Evolutionary conservation across 2,329 filamentous ascomycete genomes (phyloP).

Genomic region (Trichoderma lentiforme): DNA sequence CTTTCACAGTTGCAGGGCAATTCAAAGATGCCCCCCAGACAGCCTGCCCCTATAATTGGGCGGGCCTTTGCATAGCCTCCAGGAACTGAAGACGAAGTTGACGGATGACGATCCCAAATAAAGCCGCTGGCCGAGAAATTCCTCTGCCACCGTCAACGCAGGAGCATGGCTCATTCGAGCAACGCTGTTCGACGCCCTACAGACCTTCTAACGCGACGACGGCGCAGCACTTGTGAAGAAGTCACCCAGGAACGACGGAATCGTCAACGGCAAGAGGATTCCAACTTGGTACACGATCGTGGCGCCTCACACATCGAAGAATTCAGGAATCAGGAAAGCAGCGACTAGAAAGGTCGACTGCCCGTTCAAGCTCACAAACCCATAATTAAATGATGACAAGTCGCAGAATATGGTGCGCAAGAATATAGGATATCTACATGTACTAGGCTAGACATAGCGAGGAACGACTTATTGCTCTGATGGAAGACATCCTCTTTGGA

Average conservation of each 20-base stretch:
- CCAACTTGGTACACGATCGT: not conserved
- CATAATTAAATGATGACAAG: not conserved
- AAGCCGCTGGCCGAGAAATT: not conserved
- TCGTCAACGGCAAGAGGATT: not conserved
- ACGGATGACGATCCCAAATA: too few species aligned
- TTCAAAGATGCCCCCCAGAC: too few species aligned
- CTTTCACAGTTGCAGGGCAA: not conserved
- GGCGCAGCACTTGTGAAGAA: not conserved
- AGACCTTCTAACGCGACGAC: too few species aligned
- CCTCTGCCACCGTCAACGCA: not conserved
- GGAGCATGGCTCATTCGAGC: too few species aligned
- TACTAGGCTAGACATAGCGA: not conserved
- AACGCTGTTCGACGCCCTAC: too few species aligned
- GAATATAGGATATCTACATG: not conserved
- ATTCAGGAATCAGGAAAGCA: not conserved
- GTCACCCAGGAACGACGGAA: too few species aligned
- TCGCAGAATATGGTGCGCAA: not conserved
- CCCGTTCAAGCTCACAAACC: not conserved
- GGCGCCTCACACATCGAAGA: too few species aligned
- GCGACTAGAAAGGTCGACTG: not conserved
- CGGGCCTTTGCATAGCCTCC: not conserved
- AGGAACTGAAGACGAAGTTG: too few species aligned
- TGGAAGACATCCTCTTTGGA: not conserved
- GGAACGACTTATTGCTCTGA: not conserved
- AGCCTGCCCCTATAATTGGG: not conserved